Conservation (phyloP, 371 early-diverging fungal genomes). For the Syncephalastrum monosporum region DNA sequence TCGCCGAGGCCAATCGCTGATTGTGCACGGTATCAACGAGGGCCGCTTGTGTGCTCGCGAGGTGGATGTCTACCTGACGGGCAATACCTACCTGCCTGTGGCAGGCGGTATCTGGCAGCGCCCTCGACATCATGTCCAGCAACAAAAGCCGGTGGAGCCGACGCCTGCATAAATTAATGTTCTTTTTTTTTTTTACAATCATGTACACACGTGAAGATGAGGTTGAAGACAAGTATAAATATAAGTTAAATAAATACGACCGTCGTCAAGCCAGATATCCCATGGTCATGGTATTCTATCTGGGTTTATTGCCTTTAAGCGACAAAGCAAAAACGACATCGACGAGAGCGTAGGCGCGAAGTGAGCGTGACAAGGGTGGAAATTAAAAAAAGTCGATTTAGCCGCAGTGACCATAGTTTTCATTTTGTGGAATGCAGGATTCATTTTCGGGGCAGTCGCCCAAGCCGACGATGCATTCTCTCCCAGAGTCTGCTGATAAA, state of each 20-base stretch:
- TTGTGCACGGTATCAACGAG: constrained; percentile 98
- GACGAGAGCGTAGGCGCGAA: too few species aligned
- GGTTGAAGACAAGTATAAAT: too few species aligned
- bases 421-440: constrained; percentile 13
- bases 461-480: constrained; percentile 28
- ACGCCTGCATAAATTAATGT: constrained; percentile 3
- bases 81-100: constrained; percentile 68
- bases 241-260: too few species aligned
- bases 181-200: neutral
- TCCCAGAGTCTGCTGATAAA: constrained; percentile 19
- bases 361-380: too few species aligned
- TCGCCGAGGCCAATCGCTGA: constrained; percentile 90
- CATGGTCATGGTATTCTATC: too few species aligned
- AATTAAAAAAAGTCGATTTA: too few species aligned
- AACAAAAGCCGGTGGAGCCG: constrained; percentile 2
- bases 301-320: too few species aligned
- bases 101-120: constrained; percentile 69
- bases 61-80: constrained; percentile 80
- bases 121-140: neutral
- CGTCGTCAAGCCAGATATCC: too few species aligned
- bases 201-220: too few species aligned
- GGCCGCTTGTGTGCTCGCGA: constrained; percentile 95
- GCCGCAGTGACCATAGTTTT: constrained; percentile 21
- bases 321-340: too few species aligned
- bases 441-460: constrained; percentile 20